Base-by-base conservation (phyloP, 2,329 filamentous ascomycete genomes). In the Aureobasidium leucospermi region DNA sequence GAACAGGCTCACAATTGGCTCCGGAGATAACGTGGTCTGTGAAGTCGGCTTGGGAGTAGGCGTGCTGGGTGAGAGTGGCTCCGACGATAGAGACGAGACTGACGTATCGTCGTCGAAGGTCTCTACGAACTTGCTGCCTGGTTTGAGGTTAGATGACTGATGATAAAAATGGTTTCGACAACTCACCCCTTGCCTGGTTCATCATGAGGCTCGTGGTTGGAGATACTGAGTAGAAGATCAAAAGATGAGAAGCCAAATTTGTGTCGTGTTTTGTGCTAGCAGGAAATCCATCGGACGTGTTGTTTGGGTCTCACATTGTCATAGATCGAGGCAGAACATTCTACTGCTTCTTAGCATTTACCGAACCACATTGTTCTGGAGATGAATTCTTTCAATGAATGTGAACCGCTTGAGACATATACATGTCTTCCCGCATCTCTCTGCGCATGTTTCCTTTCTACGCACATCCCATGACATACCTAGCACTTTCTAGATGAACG, bases 111-210 rank as follows among this genome's bases (percentile, higher is more conserved):
- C 31, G 32, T 47, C 42, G 13, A 57, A 45, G 6, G 16, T 38
- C 32, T 57, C 42, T 13, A 47, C 19, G 41, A 57, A 46, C 7
- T n/a, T 57, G 32, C 53, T 57, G 19, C 15, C 53, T 57, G 19
- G 19, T 3, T 4, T 29, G 7, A 10, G 6, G 32, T 46, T 16
- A 55, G 16, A 23, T 4, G 7, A 38, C 43, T 6, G 29, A 15
- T 13, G n/a, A 10, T 9, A 23, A 1, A 36, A 6, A 29, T 4
- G 38, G 11, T 43, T 4, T 2, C 28, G 28, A n/a, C 3, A 23
- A 41, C 49, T 31, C 1, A 53, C 38, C 28, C 3, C 16, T 49
- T 1, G 32, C 11, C 15, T 4, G 23, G 15, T 16, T n/a, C 31
- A 49, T 38, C 2, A 32, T 36, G 6, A 15, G 38, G 32, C 11